A percentile compares a stretch with the other conserved stretches of the same genome.
These are phyloP conservation scores for Pichia exigua DNA, from an alignment of 805 yeast species.

Conservation along the genomic window DNA sequence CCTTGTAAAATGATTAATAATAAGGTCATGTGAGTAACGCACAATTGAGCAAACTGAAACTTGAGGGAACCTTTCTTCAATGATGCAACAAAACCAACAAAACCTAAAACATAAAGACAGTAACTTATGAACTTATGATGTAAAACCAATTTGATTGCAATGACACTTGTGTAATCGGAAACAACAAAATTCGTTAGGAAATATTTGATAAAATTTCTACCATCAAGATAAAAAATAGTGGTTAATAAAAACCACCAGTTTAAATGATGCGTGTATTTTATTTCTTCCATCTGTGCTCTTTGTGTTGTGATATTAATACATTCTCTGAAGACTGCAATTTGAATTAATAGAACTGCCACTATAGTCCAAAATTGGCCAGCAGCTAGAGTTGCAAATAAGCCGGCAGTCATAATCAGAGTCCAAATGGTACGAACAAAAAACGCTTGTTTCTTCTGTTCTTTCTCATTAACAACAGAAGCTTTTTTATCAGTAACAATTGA, in stretches of 20 bases:
- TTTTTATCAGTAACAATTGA: background rate
- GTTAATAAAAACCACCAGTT: slow-evolving; percentile 90
- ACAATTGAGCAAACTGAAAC: slow-evolving; percentile 90
- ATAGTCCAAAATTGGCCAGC: slow-evolving; percentile 85
- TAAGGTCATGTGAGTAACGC: slow-evolving; percentile 90
- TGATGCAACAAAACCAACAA: slow-evolving; percentile 83
- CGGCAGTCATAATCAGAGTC: slow-evolving; percentile 85
- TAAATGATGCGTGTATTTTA: slow-evolving; percentile 75
- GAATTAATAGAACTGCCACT: slow-evolving; percentile 60
- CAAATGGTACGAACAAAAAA: slow-evolving; percentile 84
- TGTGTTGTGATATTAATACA: slow-evolving; percentile 79
- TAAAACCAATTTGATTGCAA: slow-evolving; percentile 27
- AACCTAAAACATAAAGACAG: slow-evolving; percentile 76
- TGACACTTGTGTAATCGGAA: slow-evolving; percentile 21
- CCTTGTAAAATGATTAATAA: slow-evolving; percentile 88
- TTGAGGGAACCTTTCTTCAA: slow-evolving; percentile 81
- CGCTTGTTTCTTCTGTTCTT: slow-evolving; percentile 67
- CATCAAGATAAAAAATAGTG: slow-evolving; percentile 85
- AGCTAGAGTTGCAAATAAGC: slow-evolving; percentile 60
- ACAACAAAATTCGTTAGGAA: slow-evolving; percentile 21
- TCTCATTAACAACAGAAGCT: slow-evolving; percentile 30
- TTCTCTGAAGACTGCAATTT: slow-evolving; percentile 82
- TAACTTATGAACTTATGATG: slow-evolving; percentile 85
- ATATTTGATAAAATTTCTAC: slow-evolving; percentile 68
- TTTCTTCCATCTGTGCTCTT: slow-evolving; percentile 68